phyloP scores from a whole-genome alignment of 306 rosid species.

The Cicer cuneatum region DNA sequence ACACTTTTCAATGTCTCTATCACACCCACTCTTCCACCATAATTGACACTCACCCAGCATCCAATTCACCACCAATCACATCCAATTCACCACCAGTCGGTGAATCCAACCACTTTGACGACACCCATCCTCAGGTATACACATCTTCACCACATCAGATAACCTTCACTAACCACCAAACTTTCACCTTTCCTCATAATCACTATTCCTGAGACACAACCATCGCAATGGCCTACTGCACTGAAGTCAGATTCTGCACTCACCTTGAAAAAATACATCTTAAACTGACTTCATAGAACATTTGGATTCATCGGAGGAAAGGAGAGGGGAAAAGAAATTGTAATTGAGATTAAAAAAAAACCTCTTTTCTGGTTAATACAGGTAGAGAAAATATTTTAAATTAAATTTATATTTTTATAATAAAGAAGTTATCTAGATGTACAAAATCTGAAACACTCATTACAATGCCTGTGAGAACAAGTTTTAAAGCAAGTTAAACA shows the following conservation, averaged over 20 bases:
- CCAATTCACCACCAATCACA: too few relatives aligned
- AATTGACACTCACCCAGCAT: too few relatives aligned
- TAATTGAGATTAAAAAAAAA: not conserved
- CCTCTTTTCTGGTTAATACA: not conserved
- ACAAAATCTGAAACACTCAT: constrained; percentile 15
- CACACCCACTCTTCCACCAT: too few relatives aligned
- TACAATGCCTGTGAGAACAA: constrained; percentile 39
- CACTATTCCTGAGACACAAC: not conserved
- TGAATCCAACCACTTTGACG: too few relatives aligned
- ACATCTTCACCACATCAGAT: too few relatives aligned
- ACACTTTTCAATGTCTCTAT: too few relatives aligned
- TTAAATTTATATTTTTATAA: not conserved
- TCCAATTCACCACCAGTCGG: too few relatives aligned
- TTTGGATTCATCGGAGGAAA: not conserved
- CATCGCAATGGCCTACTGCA: not conserved
- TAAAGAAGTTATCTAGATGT: not conserved
- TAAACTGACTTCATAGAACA: not conserved
- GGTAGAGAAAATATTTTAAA: not conserved
- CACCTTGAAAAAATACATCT: not conserved
- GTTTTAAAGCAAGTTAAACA: constrained; percentile 26
- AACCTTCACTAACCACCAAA: too few relatives aligned
- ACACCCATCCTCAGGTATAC: too few relatives aligned
- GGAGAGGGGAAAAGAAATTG: not conserved
- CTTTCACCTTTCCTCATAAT: too few relatives aligned
- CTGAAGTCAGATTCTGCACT: not conserved